phyloP scores from a whole-genome alignment of 2,329 filamentous ascomycete genomes.

The Ceratocystis variospora region DNA sequence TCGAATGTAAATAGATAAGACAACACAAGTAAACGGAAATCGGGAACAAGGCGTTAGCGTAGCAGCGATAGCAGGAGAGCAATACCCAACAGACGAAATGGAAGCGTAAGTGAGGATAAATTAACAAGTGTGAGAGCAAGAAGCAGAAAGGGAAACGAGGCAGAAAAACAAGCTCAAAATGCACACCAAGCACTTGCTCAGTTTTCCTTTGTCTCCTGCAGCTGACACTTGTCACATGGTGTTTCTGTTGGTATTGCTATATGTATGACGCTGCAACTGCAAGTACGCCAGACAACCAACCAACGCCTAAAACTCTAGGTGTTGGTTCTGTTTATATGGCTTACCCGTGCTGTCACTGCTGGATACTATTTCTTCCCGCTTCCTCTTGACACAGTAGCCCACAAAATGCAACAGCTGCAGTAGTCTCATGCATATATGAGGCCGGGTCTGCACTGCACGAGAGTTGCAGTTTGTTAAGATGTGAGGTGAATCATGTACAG shows the following conservation, averaged over 20 bases:
- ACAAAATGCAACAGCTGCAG: neutral
- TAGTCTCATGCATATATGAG: neutral
- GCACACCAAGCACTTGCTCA: neutral
- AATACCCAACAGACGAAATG: neutral
- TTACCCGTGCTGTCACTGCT: neutral
- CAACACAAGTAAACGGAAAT: neutral
- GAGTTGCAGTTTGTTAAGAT: neutral
- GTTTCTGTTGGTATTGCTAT: neutral
- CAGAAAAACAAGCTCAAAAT: neutral
- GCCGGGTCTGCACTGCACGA: neutral
- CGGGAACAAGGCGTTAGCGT: neutral
- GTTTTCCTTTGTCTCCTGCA: neutral
- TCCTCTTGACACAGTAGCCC: slow-evolving; percentile 1
- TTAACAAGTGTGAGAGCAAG: neutral
- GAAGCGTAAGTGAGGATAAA: neutral
- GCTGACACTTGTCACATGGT: slow-evolving; percentile 4
- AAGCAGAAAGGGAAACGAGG: neutral
- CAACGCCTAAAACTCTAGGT: neutral
- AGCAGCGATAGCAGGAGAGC: neutral
- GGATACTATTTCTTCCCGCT: neutral
- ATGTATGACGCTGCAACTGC: neutral
- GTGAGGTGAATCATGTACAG: neutral
- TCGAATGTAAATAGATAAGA: neutral
- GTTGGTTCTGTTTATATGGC: neutral
- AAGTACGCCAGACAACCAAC: neutral